Percentiles rank a stretch among this genome's conserved stretches.
Conservation (phyloP, 2,329 filamentous ascomycete species). For the Cladosporium velox region DNA sequence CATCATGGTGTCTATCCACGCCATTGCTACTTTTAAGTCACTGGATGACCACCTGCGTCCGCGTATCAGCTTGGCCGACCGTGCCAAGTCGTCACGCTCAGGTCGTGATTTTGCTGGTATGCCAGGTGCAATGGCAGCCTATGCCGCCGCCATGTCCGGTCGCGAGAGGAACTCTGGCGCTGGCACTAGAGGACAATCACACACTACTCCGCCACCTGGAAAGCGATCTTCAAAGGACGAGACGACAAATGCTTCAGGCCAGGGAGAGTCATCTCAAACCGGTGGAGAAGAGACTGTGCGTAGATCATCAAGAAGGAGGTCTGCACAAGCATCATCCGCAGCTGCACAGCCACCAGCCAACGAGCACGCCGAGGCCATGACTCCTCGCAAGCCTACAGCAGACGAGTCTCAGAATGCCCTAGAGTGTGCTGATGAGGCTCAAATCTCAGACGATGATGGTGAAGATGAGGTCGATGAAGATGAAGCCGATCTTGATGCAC, state of each 20-base stretch:
- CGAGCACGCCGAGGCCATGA: constrained; percentile 19
- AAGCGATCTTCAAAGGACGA: constrained; percentile 26
- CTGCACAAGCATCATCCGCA: constrained; percentile 30
- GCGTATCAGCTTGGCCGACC: constrained; percentile 78
- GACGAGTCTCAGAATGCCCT: constrained; percentile 68
- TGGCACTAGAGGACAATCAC: constrained; percentile 28
- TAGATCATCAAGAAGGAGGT: constrained; percentile 37
- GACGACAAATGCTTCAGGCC: constrained; percentile 27
- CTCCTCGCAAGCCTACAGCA: constrained; percentile 43
- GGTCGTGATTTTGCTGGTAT: constrained; percentile 57
- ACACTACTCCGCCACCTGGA: constrained; percentile 6
- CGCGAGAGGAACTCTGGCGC: constrained; percentile 39
- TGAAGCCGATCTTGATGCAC: constrained; percentile 70
- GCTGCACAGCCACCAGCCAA: constrained; percentile 19
- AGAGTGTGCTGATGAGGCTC: constrained; percentile 91
- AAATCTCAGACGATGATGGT: constrained; percentile 64
- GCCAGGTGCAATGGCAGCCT: constrained; percentile 70
- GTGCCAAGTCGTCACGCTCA: constrained; percentile 53
- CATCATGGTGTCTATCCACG: constrained; percentile 98
- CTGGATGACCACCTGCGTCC: constrained; percentile 94
- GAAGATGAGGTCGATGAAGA: constrained; percentile 53
- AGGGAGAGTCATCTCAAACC: constrained; percentile 28
- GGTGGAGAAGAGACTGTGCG: constrained; percentile 30
- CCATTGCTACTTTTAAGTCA: constrained; percentile 96
- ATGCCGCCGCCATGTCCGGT: constrained; percentile 71